Percentiles rank a stretch among this genome's conserved stretches.
Conservation (phyloP, 176 grass and related monocot genomes). For the Oryza meridionalis region DNA sequence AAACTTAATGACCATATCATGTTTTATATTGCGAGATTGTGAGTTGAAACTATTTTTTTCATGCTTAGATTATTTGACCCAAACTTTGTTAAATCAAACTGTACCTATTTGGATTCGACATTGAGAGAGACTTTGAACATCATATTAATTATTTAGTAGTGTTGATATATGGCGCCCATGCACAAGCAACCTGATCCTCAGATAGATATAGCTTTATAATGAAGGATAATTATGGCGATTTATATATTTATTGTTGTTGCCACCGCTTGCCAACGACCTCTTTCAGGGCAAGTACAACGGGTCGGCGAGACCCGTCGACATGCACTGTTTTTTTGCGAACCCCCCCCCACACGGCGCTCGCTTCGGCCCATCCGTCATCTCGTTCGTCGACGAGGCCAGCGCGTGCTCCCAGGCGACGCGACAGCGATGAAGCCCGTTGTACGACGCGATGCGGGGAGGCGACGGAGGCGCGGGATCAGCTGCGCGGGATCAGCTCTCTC, state of each 20-base stretch:
- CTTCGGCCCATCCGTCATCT: too few species aligned
- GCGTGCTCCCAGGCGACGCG: too few species aligned
- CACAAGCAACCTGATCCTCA: not conserved
- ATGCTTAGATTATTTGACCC: not conserved
- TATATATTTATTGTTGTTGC: not conserved
- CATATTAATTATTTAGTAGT: not conserved
- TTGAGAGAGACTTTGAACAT: not conserved
- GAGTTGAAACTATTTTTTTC: not conserved
- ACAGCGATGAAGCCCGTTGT: too few species aligned
- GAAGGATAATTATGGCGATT: not conserved
- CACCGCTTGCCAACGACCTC: conserved; percentile 1
- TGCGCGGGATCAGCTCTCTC: too few species aligned
- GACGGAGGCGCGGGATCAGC: too few species aligned
- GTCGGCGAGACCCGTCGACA: too few species aligned
- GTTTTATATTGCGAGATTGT: not conserved
- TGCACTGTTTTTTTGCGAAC: too few species aligned
- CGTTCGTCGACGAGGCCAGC: too few species aligned
- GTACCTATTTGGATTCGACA: not conserved
- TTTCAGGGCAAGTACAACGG: too few species aligned
- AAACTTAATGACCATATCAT: not conserved
- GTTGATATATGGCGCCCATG: not conserved
- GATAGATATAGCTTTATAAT: conserved; percentile 4
- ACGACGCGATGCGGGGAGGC: too few species aligned
- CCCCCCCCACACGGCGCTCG: too few species aligned
- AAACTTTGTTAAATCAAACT: not conserved